phyloP scores from a whole-genome alignment of 805 yeast species.

The Wickerhamomyces chaumierensis region DNA sequence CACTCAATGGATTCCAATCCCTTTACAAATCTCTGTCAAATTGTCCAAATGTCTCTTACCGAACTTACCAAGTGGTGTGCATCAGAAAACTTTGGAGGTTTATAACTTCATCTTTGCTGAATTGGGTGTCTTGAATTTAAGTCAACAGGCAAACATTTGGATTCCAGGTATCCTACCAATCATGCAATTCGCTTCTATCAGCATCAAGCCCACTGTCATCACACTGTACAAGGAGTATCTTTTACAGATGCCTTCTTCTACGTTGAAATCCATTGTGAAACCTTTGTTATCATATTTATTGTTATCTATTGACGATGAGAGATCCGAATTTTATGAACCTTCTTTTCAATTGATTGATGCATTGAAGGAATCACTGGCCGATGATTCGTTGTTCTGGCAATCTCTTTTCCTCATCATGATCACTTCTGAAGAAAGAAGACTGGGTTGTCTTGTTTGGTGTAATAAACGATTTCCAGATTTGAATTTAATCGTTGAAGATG shows the following conservation, averaged over 20 bases:
- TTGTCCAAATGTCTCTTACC: constrained; percentile 75
- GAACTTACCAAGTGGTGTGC: constrained; percentile 88
- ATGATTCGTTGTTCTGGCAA: constrained; percentile 82
- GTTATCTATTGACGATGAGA: constrained; percentile 89
- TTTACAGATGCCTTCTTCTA: constrained; percentile 35
- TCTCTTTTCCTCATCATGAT: constrained; percentile 64
- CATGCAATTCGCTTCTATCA: constrained; percentile 79
- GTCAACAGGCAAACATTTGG: constrained; percentile 61
- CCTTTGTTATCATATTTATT: constrained; percentile 66
- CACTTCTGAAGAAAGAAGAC: constrained; percentile 65
- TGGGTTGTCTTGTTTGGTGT: constrained; percentile 79
- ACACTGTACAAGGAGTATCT: constrained; percentile 47
- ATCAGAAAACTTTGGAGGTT: constrained; percentile 72
- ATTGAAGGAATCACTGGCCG: constrained; percentile 42
- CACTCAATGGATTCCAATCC: constrained; percentile 53
- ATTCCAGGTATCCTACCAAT: constrained; percentile 87
- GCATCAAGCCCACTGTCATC: constrained; percentile 71
- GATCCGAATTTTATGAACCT: constrained; percentile 67
- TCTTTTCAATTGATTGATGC: constrained; percentile 48
- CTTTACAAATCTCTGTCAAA: constrained; percentile 53
- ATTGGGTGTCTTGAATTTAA: constrained; percentile 43
- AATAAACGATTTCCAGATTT: constrained; percentile 54
- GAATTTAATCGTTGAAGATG: constrained; percentile 20
- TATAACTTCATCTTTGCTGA: constrained; percentile 61
- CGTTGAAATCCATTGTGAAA: constrained; percentile 44